Evolutionary conservation across 805 yeast species (phyloP), one percentile per base, ranked within the genome.

Genomic region (Candida khao-thaluensis): DNA sequence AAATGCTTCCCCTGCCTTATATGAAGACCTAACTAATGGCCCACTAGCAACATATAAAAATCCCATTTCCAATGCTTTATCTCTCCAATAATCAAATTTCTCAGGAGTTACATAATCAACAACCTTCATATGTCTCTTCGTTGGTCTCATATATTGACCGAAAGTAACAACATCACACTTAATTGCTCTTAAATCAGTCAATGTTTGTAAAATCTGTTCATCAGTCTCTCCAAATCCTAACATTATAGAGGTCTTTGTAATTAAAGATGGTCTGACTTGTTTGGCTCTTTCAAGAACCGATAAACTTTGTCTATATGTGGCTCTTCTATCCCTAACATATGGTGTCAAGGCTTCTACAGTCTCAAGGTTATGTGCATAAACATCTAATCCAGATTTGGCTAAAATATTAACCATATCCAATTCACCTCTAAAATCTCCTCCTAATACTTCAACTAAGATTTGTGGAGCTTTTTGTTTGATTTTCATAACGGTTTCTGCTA

Each of bases 91-190:
- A 44, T 90, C 95, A 59, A 93, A 93, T 61, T 88, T 89, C 51
- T 86, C 96, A 2, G 99, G 99, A 17, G 80, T 84, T 14, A 93
- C 79, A 54, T 93, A 93, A 51, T 91, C 97, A 8, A 87, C 96
- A 30, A 93, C 99, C 68, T 90, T 90, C 95, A 93, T 89, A 62
- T 93, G 99, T 57, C 99, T 81, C 65, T 86, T 93, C 2, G 99
- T 93, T 31, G 99, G 99, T 60, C 99, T 77, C 97, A 93, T 93
- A 63, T 93, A 93, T 66, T 93, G 99, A 25, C 99, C 99, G 64
- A 93, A 93, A 0, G 99, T 93, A 12, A 93, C 96, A 35, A 93
- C 95, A 56, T 93, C 98, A 60, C 95, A 93, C 7, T 74, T 67
- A 30, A 82, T 76, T 14, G 66, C 79, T 47, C 98, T 77, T 50